These are phyloP conservation scores for Fraxinus pennsylvanica DNA, from an alignment of 257 asterid species.

Conservation along the genomic window DNA sequence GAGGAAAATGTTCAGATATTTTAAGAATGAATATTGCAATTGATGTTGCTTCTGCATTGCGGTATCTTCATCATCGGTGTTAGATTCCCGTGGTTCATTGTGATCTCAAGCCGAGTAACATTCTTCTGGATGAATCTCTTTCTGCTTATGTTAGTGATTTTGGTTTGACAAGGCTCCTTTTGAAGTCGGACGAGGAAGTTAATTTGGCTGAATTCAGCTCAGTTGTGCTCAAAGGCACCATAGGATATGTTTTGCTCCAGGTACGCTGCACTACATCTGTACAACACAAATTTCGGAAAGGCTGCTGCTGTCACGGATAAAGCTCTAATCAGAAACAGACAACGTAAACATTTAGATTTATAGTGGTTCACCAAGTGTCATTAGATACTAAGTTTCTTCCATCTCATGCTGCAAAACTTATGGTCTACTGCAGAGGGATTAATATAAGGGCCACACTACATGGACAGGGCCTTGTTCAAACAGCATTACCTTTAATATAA, in stretches of 20 bases:
- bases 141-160: too few relatives aligned
- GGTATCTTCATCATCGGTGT: constrained; percentile 49
- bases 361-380: too few relatives aligned
- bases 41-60: constrained; percentile 47
- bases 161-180: constrained; percentile 4
- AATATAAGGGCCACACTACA: too few relatives aligned
- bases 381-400: too few relatives aligned
- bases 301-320: too few relatives aligned
- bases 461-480: too few relatives aligned
- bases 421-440: too few relatives aligned
- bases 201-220: constrained; percentile 13
- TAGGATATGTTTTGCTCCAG: constrained; percentile 26
- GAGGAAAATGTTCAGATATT: constrained; percentile 29
- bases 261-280: background rate
- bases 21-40: constrained; percentile 37
- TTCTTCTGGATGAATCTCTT: constrained; percentile 32
- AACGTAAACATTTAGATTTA: too few relatives aligned
- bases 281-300: too few relatives aligned
- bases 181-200: background rate
- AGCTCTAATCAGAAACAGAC: too few relatives aligned
- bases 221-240: constrained; percentile 13
- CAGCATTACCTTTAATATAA: too few relatives aligned
- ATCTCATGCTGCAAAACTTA: too few relatives aligned
- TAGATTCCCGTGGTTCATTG: constrained; percentile 46
- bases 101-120: constrained; percentile 57